Conservation (phyloP, 179 eudicot genomes). For the Camellia oleifera region DNA sequence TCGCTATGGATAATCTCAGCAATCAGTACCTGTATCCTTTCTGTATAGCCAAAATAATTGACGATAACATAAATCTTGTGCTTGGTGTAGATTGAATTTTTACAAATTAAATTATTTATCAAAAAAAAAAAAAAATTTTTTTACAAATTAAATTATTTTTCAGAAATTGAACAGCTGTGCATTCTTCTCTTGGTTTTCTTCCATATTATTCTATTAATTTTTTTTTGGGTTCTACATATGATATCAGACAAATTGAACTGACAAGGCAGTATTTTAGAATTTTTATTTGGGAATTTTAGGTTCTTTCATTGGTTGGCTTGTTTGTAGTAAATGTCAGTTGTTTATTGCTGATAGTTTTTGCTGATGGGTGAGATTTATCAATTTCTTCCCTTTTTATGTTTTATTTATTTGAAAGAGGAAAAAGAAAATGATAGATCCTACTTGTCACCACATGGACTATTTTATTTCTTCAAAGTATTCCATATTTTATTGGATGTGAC, state of each 20-base stretch:
- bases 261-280: not conserved
- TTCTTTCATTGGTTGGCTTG: not conserved
- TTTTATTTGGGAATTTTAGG: not conserved
- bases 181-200: not conserved
- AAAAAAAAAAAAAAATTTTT: not conserved
- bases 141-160: not conserved
- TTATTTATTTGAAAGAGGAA: too few relatives aligned
- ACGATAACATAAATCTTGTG: not conserved
- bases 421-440: too few relatives aligned
- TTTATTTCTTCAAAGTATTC: too few relatives aligned
- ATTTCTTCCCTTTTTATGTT: not conserved
- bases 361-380: not conserved
- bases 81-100: not conserved
- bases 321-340: not conserved
- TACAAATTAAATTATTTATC: not conserved
- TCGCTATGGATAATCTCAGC: not conserved
- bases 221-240: not conserved
- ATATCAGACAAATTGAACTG: not conserved
- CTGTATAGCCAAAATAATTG: not conserved
- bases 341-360: not conserved
- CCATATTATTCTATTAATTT: not conserved
- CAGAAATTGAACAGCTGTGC: not conserved
- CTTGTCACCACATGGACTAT: too few relatives aligned
- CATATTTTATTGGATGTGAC: too few relatives aligned
- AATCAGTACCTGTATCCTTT: not conserved